Conservation (phyloP, 345 rosid species). For the Eucalyptus tenuipes region DNA sequence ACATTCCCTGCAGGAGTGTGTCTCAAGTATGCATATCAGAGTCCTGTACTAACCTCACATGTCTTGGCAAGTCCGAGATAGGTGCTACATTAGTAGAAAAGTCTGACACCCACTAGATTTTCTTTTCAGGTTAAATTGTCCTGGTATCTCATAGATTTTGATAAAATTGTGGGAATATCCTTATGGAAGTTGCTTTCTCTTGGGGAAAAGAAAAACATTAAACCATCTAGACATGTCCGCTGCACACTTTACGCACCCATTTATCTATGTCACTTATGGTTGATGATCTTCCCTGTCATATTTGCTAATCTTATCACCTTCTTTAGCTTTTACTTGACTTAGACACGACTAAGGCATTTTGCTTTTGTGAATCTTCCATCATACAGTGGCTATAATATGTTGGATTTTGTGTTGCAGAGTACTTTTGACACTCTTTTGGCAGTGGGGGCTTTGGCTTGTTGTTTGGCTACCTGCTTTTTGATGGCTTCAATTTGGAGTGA, state of each 20-base stretch:
- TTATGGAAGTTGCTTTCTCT: background rate
- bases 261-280: background rate
- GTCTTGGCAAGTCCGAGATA: background rate
- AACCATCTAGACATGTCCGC: background rate
- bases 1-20: background rate
- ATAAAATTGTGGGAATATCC: background rate
- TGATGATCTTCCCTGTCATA: background rate
- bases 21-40: background rate
- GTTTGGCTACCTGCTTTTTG: constrained; percentile 24
- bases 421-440: constrained; percentile 53
- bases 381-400: background rate
- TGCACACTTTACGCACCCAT: background rate
- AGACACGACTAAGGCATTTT: background rate
- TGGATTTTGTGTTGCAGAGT: constrained; percentile 31
- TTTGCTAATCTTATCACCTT: background rate
- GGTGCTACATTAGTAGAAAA: background rate
- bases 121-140: background rate
- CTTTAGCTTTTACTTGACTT: background rate
- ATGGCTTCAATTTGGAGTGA: constrained; percentile 7
- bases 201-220: background rate
- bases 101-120: background rate
- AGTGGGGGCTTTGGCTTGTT: constrained; percentile 24
- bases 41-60: background rate
- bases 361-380: background rate
- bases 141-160: background rate